A percentile compares a stretch with the other conserved stretches of the same genome.
Evolutionary conservation across 2,329 filamentous ascomycete species (phyloP).

Genomic region (Sarocladium kiliense): DNA sequence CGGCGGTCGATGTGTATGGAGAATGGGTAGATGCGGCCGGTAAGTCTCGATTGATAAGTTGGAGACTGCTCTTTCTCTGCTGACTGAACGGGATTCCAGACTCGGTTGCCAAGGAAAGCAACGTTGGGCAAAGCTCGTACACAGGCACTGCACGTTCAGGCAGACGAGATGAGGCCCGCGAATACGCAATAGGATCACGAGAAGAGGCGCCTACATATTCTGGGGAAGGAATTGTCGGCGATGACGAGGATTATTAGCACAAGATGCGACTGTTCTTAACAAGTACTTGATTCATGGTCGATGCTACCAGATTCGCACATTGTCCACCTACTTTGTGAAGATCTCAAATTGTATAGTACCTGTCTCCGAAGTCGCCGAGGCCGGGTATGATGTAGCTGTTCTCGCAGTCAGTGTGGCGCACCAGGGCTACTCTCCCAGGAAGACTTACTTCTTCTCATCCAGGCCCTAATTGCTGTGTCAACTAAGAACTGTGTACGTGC

Average conservation of each 20-base stretch:
- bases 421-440: constrained; percentile 1
- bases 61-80: constrained; percentile 4
- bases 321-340: not conserved
- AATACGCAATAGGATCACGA: constrained; percentile 36
- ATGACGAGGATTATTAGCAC: constrained; percentile 40
- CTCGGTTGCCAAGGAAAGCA: constrained; percentile 44
- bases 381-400: constrained; percentile 92
- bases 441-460: constrained; percentile 82
- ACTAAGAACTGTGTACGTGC: constrained; percentile 21
- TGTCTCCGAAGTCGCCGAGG: constrained; percentile 90
- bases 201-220: constrained; percentile 48
- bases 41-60: constrained; percentile 25
- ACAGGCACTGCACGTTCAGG: constrained; percentile 19
- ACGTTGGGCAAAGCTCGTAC: constrained; percentile 21
- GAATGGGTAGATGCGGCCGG: constrained; percentile 92
- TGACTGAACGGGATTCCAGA: constrained; percentile 30
- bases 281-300: not conserved
- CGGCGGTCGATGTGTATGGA: constrained; percentile 90
- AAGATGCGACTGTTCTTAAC: not conserved
- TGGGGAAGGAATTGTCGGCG: constrained; percentile 50
- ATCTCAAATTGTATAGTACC: constrained; percentile 84
- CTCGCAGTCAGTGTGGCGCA: constrained; percentile 27
- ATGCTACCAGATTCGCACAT: not conserved
- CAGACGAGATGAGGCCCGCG: constrained; percentile 18
- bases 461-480: constrained; percentile 59